Base-by-base conservation (phyloP, 208 protist genomes). In the Crithidia expoeki region DNA sequence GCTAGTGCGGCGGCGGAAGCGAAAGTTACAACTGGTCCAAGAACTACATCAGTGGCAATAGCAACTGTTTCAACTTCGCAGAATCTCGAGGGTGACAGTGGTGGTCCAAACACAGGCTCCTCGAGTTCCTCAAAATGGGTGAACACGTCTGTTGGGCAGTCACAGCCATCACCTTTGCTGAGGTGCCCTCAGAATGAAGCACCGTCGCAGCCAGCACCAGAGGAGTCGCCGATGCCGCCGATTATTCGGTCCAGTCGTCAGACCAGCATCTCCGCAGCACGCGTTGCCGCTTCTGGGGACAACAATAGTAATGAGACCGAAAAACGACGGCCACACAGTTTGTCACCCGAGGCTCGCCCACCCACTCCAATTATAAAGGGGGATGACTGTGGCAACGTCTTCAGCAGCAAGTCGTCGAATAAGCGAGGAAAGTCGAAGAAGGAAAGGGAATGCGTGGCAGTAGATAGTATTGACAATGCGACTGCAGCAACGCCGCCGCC, bases 231-330 rank as follows among this genome's bases (percentile, higher is more conserved):
- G 25, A 12, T 50, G 38, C 42, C 58, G 23, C 44, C 34, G 7
- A 64, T 64, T 38, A 44, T 52, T 2, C 58, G 58, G 14, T 50
- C 58, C 1, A 64, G 58, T 16, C 58, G 40, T 28, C 58, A 64
- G 44, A 17, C 33, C 4, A 52, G 58, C 58, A 64, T 64, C 28
- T 36, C 58, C 0, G 58, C 58, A 14, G 40, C 58, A n/a, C 58
- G 58, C 14, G 23, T 38, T 6, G 17, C 4, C 4, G 42, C 11
- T 12, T 23, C 25, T 7, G 58, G 28, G 42, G 42, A 51, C 21
- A 34, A 9, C 27, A 12, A 7, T 1, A 27, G n/a, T n/a, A n/a
- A n/a, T n/a, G n/a, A n/a, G n/a, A n/a, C n/a, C n/a, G n/a, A 12
- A 28, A 30, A 0, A 33, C 16, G 25, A 17, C 58, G 42, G 2